Evolutionary conservation across 2,329 filamentous ascomycete genomes (phyloP), one percentile per base, ranked within the genome.

Genomic region (Arthrinium puccinioides): DNA sequence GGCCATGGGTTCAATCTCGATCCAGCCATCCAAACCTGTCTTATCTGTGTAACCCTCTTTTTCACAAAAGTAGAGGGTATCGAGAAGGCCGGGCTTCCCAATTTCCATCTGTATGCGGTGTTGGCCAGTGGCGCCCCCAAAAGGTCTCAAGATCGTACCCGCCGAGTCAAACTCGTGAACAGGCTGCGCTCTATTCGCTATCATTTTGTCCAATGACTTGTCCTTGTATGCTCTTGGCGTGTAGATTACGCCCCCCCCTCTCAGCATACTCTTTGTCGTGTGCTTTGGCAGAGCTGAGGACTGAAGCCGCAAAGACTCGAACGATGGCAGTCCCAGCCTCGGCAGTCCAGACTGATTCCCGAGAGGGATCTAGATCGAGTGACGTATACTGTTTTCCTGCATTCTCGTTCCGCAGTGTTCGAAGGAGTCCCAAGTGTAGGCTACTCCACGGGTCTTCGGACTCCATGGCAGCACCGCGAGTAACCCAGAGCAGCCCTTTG

Each of bases 1-100:
- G 51, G 55, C 10, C 18, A 49, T 11, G 48, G 51, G 37, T 57
- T 64, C 35, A 52, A 33, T 21, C 15, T 59, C 5, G 54, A 48
- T 3, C 58, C 64, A 49, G 51, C 55, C 30, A 13, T 19, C 8
- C 8, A 18, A 9, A 9, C 30, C 15, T 18, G 23, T 8, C 23
- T 25, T 13, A 25, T 8, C 23, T 25, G 23, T n/a, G n/a, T n/a
- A n/a, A n/a, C n/a, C n/a, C n/a, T n/a, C n/a, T n/a, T n/a, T n/a
- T n/a, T n/a, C n/a, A n/a, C n/a, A n/a, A n/a, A n/a, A n/a, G n/a
- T n/a, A n/a, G n/a, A n/a, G n/a, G n/a, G n/a, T n/a, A n/a, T n/a
- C n/a, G n/a, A n/a, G n/a, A n/a, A n/a, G n/a, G n/a, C n/a, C n/a
- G n/a, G n/a, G n/a, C n/a, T n/a, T n/a, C n/a, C n/a, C n/a, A n/a